Evolutionary conservation across 2,329 filamentous ascomycete species (phyloP), one percentile per base, ranked within the genome.

Genomic region (Ophiosphaerella korrae): DNA sequence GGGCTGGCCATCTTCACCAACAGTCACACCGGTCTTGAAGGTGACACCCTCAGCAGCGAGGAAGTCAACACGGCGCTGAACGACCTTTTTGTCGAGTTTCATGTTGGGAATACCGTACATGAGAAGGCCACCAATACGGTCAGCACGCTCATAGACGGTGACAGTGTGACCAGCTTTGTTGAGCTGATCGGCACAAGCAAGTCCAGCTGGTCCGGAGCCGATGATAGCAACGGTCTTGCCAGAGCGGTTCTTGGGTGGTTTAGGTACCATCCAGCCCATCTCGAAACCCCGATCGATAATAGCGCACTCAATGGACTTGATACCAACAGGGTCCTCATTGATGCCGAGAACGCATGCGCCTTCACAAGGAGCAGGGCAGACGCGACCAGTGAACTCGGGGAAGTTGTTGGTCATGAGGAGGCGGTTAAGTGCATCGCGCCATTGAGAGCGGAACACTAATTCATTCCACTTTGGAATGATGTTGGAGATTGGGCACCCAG

Each of bases 91-190:
- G 80, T 97, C 93, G 36, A 97, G 88, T 82, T 97, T 97, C 93
- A 97, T 97, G 82, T 97, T 97, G 62, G 93, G 93, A 63, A 97
- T 97, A 63, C 93, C 93, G 72, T 97, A 97, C 93, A 97, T 97
- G 68, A 97, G 84, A 48, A 97, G 82, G 75, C 93, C 93, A 77
- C 93, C 93, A 50, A 88, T 80, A 60, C 93, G 90, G 72, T 97
- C 93, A 53, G 92, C 86, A 59, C 93, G 90, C 82, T 97, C 93
- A 70, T 94, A 97, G 14, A 97, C 85, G 11, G 91, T 96, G 47
- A 97, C 91, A 4, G 73, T 78, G 78, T 97, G 93, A 24, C 93
- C 93, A 64, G 89, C 90, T 66, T 88, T 89, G 84, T 97, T 97
- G 62, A 97, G 85, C 77, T 97, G 93, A 71, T 97, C 93, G 57